phyloP scores from a whole-genome alignment of 2,329 filamentous ascomycete genomes.

The Fusarium metavorans region DNA sequence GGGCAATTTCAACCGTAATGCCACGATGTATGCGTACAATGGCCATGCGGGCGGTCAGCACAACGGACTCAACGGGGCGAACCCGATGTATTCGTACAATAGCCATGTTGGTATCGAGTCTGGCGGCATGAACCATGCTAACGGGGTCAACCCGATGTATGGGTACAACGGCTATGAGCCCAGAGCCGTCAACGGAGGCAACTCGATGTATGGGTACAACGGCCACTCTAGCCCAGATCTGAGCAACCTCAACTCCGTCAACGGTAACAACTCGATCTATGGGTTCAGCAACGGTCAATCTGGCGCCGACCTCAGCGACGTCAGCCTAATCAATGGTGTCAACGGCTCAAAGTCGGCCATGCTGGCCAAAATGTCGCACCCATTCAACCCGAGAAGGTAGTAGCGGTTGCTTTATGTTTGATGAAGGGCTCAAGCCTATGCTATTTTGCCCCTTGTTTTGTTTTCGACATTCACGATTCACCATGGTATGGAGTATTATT shows the following conservation, averaged over 20 bases:
- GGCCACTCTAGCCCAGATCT: neutral
- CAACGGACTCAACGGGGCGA: conserved; percentile 36
- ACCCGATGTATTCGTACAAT: conserved; percentile 37
- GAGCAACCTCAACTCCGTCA: neutral
- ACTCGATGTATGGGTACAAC: conserved; percentile 36
- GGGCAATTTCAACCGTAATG: conserved; percentile 42
- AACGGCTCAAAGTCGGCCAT: neutral
- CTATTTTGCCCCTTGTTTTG: neutral
- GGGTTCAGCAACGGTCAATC: neutral
- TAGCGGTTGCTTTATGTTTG: neutral
- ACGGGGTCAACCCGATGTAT: neutral
- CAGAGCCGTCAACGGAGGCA: conserved; percentile 21
- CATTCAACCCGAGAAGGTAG: neutral
- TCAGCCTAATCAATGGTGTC: neutral
- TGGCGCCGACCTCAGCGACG: neutral
- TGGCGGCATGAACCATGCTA: neutral
- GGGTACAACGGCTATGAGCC: neutral
- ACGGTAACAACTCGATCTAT: neutral
- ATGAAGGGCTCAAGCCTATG: neutral
- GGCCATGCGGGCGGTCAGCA: conserved; percentile 15
- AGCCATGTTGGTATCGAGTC: neutral
- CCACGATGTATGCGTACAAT: conserved; percentile 28
- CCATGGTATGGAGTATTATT: neutral
- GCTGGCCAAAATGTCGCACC: neutral
- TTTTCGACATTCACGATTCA: neutral